Evolutionary conservation across 2,329 filamentous ascomycete genomes (phyloP).

Genomic region (Cytospora mali): DNA sequence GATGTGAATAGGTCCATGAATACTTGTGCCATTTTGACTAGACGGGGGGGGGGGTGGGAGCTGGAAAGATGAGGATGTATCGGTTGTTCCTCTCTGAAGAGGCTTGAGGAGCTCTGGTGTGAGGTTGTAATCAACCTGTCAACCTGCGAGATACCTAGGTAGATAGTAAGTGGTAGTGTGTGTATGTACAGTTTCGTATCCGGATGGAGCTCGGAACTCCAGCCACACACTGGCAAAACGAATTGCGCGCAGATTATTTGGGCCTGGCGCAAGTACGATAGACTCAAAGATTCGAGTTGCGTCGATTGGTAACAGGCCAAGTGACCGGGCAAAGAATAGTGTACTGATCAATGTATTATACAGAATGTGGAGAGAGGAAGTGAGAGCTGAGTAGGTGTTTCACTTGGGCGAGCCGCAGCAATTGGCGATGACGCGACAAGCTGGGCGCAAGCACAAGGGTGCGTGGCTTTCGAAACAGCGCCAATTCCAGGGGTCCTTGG

Average conservation of each 20-base stretch:
- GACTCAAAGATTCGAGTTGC: not conserved
- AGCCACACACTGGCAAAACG: not conserved
- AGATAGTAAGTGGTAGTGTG: no score
- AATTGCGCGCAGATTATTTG: not conserved
- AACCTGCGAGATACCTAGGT: no score
- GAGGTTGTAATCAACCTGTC: not conserved
- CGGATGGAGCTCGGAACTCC: not conserved
- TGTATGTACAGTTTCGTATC: not conserved
- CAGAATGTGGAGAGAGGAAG: not conserved
- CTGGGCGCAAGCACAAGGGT: slow-evolving; percentile 12
- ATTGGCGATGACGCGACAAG: slow-evolving; percentile 20
- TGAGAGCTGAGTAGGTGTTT: not conserved
- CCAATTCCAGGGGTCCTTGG: slow-evolving; percentile 1
- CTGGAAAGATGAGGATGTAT: not conserved
- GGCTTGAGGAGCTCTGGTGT: not conserved
- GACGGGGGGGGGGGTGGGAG: no score
- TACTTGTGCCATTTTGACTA: slow-evolving; percentile 71
- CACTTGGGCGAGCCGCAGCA: not conserved
- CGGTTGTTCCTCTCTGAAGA: not conserved
- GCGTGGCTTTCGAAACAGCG: not conserved
- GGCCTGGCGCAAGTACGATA: not conserved
- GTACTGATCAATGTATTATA: no score
- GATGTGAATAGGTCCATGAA: slow-evolving; percentile 89
- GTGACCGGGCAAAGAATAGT: not conserved
- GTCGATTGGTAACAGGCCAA: not conserved